These are phyloP conservation scores for Chernovozyma sophiae-reginae DNA, from an alignment of 1,139 yeast species.

Conservation along the genomic window DNA sequence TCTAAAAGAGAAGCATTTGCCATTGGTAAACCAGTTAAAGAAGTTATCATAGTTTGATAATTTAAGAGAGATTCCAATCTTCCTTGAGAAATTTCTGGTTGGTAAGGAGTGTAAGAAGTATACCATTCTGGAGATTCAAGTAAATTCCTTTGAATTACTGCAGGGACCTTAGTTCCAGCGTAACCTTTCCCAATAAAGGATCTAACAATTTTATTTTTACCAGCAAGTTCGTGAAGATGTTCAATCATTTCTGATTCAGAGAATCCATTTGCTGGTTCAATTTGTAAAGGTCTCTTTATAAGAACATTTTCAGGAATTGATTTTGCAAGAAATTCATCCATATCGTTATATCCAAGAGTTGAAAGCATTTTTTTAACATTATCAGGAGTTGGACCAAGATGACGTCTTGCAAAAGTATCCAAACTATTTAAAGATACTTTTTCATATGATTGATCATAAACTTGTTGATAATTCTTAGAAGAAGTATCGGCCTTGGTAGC, in stretches of 20 bases:
- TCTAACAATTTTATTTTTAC: conserved; percentile 65
- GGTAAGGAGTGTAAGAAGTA: conserved; percentile 97
- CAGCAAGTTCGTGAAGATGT: conserved; percentile 65
- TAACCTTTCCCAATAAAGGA: conserved; percentile 93
- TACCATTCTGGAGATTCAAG: conserved; percentile 97
- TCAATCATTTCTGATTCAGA: conserved; percentile 78
- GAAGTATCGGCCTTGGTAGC: conserved; percentile 45
- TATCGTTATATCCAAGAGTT: conserved; percentile 60
- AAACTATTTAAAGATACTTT: conserved; percentile 35
- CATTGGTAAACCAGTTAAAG: conserved; percentile 86
- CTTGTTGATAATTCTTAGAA: conserved; percentile 35
- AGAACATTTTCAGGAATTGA: conserved; percentile 80
- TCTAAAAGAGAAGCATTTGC: conserved; percentile 93
- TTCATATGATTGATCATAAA: conserved; percentile 34
- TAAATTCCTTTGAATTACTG: conserved; percentile 88
- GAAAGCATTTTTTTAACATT: conserved; percentile 64
- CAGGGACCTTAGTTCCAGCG: conserved; percentile 84
- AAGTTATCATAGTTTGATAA: conserved; percentile 85
- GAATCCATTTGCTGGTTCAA: conserved; percentile 66
- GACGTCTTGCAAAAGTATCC: conserved; percentile 88
- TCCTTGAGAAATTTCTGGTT: conserved; percentile 97
- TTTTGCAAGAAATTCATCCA: conserved; percentile 64
- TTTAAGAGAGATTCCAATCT: conserved; percentile 85
- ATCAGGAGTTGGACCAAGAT: conserved; percentile 74
- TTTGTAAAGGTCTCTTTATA: conserved; percentile 58